Evolutionary conservation across 2,329 filamentous ascomycete genomes (phyloP).

Genomic region (Fusarium chlamydosporum): DNA sequence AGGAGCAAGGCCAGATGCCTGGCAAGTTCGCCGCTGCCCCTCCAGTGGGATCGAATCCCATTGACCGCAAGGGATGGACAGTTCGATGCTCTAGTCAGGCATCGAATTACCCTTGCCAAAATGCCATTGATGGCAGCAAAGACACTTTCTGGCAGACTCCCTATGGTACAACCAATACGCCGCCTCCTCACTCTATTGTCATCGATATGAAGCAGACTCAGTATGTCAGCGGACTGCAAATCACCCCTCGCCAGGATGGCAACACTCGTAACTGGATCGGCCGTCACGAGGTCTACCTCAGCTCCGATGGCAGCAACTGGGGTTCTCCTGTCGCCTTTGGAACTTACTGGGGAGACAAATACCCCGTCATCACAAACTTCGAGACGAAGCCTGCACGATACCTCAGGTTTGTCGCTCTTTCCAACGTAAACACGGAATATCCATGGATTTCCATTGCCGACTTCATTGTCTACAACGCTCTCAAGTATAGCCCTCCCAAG

Average conservation of each 20-base stretch:
- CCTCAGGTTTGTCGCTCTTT: conserved; percentile 33
- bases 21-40: conserved; percentile 33
- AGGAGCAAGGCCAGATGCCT: conserved; percentile 24
- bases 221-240: conserved; percentile 37
- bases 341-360: conserved; percentile 41
- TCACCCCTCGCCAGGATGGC: conserved; percentile 38
- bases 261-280: conserved; percentile 36
- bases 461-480: conserved; percentile 36
- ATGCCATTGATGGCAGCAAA: conserved; percentile 35
- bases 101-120: conserved; percentile 23
- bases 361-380: conserved; percentile 38
- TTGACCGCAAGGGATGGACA: conserved; percentile 39
- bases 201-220: conserved; percentile 39
- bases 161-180: conserved; percentile 33
- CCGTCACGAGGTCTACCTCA: conserved; percentile 34
- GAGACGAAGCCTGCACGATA: conserved; percentile 44
- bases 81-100: conserved; percentile 40
- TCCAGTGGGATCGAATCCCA: conserved; percentile 32
- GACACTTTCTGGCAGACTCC: conserved; percentile 42
- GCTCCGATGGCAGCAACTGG: conserved; percentile 39
- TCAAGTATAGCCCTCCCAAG: conserved; percentile 31
- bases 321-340: conserved; percentile 36
- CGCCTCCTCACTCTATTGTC: conserved; percentile 31
- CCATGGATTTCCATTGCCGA: conserved; percentile 44
- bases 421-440: conserved; percentile 23